phyloP scores from a whole-genome alignment of 2,329 filamentous ascomycete species.

The Claviceps sp. region DNA sequence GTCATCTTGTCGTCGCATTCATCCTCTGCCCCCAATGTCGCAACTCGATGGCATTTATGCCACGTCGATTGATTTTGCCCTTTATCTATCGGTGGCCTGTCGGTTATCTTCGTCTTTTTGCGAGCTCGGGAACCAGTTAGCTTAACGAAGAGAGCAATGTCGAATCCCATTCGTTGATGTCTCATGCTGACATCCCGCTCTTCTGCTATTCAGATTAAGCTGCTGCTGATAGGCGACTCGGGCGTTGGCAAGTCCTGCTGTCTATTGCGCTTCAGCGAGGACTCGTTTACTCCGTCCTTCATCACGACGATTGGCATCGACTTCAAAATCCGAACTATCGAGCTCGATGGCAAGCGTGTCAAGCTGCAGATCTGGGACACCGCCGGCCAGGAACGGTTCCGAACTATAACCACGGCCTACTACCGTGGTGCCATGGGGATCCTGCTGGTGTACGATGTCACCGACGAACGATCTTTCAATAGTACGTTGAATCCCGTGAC shows the following conservation, averaged over 20 bases:
- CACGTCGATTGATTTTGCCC: not conserved
- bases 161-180: not conserved
- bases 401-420: slow-evolving; percentile 97
- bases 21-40: not conserved
- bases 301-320: slow-evolving; percentile 99
- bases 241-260: slow-evolving; percentile 97
- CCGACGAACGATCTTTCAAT: slow-evolving; percentile 88
- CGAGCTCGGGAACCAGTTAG: no score
- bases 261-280: slow-evolving; percentile 89
- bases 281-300: slow-evolving; percentile 94
- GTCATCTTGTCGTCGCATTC: not conserved
- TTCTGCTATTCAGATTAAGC: slow-evolving; percentile 60
- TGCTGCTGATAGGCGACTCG: slow-evolving; percentile 91
- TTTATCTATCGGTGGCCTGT: not conserved
- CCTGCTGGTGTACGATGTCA: slow-evolving; percentile 94
- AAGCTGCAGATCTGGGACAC: slow-evolving; percentile 99
- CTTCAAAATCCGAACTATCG: slow-evolving; percentile 99
- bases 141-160: not conserved
- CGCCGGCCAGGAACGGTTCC: slow-evolving; percentile 93
- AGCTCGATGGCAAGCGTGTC: slow-evolving; percentile 95
- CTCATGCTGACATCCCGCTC: slow-evolving; percentile 2
- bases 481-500: slow-evolving; percentile 42
- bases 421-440: slow-evolving; percentile 98
- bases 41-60: not conserved
- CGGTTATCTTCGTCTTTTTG: not conserved